phyloP scores from a whole-genome alignment of 768 basidiomycete species.

The Tylopilus sp. region DNA sequence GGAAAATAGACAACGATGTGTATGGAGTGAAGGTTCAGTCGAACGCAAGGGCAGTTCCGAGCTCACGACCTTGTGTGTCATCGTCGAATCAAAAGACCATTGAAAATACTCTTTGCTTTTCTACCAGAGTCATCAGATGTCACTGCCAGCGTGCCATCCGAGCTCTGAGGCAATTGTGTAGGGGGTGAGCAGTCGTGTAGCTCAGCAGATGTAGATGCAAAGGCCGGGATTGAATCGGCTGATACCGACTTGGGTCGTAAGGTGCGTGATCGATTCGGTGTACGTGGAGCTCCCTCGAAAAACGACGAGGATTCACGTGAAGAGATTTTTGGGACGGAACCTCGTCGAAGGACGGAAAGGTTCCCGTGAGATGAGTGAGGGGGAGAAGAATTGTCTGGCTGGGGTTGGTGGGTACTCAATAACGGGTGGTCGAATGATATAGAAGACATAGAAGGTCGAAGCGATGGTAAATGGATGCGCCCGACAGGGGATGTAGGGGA shows the following conservation, averaged over 20 bases:
- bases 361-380: constrained; percentile 4
- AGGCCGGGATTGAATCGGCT: constrained; percentile 49
- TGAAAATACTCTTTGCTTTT: constrained; percentile 40
- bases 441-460: constrained; percentile 50
- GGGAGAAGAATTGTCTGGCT: background rate
- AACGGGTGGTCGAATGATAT: constrained; percentile 30
- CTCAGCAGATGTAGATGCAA: constrained; percentile 12
- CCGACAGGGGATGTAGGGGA: constrained; percentile 21
- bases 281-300: constrained; percentile 18
- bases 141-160: constrained; percentile 3
- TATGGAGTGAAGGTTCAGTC: background rate
- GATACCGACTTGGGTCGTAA: constrained; percentile 52
- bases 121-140: constrained; percentile 22
- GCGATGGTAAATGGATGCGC: constrained; percentile 22
- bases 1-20: constrained; percentile 4
- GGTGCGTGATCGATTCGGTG: constrained; percentile 21
- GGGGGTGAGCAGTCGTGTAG: constrained; percentile 6
- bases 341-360: constrained; percentile 20
- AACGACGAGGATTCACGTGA: constrained; percentile 7
- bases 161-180: constrained; percentile 1
- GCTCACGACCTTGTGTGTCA: too few species aligned
- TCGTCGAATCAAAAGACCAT: constrained; percentile 37
- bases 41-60: too few species aligned
- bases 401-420: background rate
- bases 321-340: constrained; percentile 26